Conservation (phyloP, 73 alveolate genomes). For the Paramecium caudatum region DNA sequence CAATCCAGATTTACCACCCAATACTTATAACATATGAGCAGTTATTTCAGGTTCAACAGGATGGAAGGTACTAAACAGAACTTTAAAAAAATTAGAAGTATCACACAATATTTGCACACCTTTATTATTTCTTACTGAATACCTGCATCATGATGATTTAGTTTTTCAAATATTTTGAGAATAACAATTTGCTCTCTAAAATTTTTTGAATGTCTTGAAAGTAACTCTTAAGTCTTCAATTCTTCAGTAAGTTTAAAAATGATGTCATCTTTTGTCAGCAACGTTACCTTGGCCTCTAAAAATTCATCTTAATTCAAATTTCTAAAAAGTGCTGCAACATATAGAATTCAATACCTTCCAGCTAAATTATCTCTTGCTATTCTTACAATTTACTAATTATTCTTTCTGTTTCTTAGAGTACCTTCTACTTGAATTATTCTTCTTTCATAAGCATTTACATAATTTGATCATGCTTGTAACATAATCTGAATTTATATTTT, state of each 20-base stretch:
- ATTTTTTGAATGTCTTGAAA: slow-evolving; percentile 43
- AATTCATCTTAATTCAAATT: neutral
- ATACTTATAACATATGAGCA: slow-evolving; percentile 18
- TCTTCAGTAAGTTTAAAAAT: neutral
- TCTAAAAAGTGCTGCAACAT: neutral
- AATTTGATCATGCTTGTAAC: slow-evolving; percentile 55
- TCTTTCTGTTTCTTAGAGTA: neutral
- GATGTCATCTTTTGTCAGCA: neutral
- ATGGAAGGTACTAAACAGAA: slow-evolving; percentile 61
- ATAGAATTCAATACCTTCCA: slow-evolving; percentile 22
- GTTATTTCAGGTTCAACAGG: slow-evolving; percentile 60
- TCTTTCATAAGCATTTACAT: slow-evolving; percentile 13
- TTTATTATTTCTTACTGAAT: neutral
- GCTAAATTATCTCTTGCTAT: neutral
- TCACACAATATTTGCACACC: slow-evolving; percentile 28
- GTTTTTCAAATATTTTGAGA: slow-evolving; percentile 23
- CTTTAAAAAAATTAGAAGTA: slow-evolving; percentile 14
- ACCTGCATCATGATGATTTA: slow-evolving; percentile 29
- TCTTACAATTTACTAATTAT: neutral
- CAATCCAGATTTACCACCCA: slow-evolving; percentile 42
- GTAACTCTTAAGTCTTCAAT: slow-evolving; percentile 30
- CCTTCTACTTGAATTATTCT: slow-evolving; percentile 31
- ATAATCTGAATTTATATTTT: slow-evolving; percentile 43
- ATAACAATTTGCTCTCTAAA: slow-evolving; percentile 38
- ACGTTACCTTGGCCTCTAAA: neutral